Percentiles rank a stretch among this genome's conserved stretches.
Conservation (phyloP, 176 grass and related monocot genomes). For the Zoysia japonica region DNA sequence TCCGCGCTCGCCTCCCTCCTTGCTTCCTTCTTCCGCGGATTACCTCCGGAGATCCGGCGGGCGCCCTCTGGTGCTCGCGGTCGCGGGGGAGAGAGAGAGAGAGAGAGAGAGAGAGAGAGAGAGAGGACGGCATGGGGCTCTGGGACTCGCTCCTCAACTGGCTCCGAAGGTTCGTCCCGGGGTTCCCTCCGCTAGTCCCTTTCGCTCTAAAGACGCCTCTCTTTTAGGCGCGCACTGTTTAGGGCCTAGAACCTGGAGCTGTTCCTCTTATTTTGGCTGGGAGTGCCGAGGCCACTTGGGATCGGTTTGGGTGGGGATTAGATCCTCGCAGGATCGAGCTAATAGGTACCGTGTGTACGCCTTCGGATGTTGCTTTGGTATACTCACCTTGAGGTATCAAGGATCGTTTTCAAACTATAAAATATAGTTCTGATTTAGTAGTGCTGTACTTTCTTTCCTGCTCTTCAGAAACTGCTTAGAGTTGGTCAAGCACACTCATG, state of each 20-base stretch:
- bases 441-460: too few relatives aligned
- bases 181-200: neutral
- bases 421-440: too few relatives aligned
- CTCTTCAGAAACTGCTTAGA: too few relatives aligned
- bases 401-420: too few relatives aligned
- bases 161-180: slow-evolving; percentile 67
- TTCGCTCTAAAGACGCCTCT: neutral
- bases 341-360: too few relatives aligned
- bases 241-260: neutral
- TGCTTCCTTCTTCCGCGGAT: slow-evolving; percentile 22
- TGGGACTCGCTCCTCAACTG: slow-evolving; percentile 93
- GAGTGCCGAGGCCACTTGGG: neutral
- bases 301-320: slow-evolving; percentile 7
- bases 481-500: too few relatives aligned
- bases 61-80: neutral
- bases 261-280: neutral
- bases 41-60: slow-evolving; percentile 19
- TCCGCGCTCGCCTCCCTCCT: slow-evolving; percentile 1
- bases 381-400: too few relatives aligned
- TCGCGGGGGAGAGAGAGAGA: neutral
- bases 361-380: too few relatives aligned
- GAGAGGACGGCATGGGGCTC: slow-evolving; percentile 64
- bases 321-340: slow-evolving; percentile 31
- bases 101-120: neutral
- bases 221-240: neutral